phyloP scores from a whole-genome alignment of 2,329 filamentous ascomycete species.

The Aureobasidium pullulans region DNA sequence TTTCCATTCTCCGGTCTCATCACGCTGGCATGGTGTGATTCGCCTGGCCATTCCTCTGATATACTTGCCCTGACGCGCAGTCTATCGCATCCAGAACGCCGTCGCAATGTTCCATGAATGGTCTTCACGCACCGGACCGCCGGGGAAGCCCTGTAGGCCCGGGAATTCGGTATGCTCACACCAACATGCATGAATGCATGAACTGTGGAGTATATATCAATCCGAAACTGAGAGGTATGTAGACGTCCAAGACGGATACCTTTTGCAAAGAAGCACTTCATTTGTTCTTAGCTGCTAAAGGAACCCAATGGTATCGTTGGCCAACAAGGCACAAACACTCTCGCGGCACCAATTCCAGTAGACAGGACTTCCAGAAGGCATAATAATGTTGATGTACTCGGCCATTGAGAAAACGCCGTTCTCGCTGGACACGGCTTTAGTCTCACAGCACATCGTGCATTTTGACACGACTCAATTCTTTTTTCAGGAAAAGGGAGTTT shows the following conservation, averaged over 20 bases:
- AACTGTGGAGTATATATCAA: neutral
- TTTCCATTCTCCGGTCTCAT: neutral
- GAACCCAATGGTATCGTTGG: too few relatives aligned
- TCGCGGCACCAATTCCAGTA: too few relatives aligned
- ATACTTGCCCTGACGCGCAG: neutral
- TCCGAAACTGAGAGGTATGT: neutral
- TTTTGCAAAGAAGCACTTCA: neutral
- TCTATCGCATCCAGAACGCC: neutral
- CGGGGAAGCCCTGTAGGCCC: neutral
- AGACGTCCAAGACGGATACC: neutral
- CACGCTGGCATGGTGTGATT: slow-evolving; percentile 11
- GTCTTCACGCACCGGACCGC: neutral
- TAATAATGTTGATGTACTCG: too few relatives aligned
- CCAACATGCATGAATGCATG: neutral
- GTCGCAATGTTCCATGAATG: neutral
- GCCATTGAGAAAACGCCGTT: too few relatives aligned
- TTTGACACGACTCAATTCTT: too few relatives aligned
- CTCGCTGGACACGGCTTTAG: too few relatives aligned
- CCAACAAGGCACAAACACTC: too few relatives aligned
- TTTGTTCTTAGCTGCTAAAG: too few relatives aligned
- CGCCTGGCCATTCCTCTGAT: neutral
- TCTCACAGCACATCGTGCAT: too few relatives aligned
- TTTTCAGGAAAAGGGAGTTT: too few relatives aligned
- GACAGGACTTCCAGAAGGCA: too few relatives aligned
- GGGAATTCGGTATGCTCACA: neutral